A percentile compares a stretch with the other conserved stretches of the same genome.
Evolutionary conservation across 129 eudicot genomes (phyloP).

Genomic region (Rutidosis leptorrhynchoides): DNA sequence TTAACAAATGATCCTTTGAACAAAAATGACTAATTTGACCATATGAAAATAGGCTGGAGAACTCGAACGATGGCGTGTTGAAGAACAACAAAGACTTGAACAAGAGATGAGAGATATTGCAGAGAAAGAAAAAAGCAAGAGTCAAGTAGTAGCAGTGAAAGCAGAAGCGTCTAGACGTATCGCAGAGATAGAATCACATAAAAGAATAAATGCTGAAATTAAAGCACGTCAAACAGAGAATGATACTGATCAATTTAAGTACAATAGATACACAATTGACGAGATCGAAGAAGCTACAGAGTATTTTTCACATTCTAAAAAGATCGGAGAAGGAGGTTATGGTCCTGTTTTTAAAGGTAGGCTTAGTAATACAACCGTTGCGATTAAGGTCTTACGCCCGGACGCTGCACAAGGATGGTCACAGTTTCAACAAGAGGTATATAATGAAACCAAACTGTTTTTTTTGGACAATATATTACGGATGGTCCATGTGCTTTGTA

Average conservation of each 20-base stretch:
- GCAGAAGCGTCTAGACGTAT: conserved; percentile 40
- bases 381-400: conserved; percentile 59
- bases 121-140: conserved; percentile 28
- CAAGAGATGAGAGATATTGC: conserved; percentile 34
- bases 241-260: conserved; percentile 22
- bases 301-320: conserved; percentile 38
- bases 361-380: conserved; percentile 47
- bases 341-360: conserved; percentile 57
- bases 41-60: conserved; percentile 41
- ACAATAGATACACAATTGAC: conserved; percentile 49
- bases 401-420: conserved; percentile 66
- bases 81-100: conserved; percentile 28
- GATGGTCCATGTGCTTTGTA: no score
- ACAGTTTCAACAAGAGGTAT: conserved; percentile 65
- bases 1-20: not conserved
- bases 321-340: conserved; percentile 67
- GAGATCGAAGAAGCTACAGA: conserved; percentile 58
- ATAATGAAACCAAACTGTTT: not conserved
- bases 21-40: not conserved
- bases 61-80: conserved; percentile 41
- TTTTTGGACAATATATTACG: no score
- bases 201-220: not conserved
- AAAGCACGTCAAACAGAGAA: conserved; percentile 9
- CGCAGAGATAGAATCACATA: conserved; percentile 36
- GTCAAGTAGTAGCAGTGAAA: conserved; percentile 29